A percentile compares a stretch with the other conserved stretches of the same genome.
phyloP scores from a whole-genome alignment of 148 eudicot genomes.

The Nepenthes mirabilis region DNA sequence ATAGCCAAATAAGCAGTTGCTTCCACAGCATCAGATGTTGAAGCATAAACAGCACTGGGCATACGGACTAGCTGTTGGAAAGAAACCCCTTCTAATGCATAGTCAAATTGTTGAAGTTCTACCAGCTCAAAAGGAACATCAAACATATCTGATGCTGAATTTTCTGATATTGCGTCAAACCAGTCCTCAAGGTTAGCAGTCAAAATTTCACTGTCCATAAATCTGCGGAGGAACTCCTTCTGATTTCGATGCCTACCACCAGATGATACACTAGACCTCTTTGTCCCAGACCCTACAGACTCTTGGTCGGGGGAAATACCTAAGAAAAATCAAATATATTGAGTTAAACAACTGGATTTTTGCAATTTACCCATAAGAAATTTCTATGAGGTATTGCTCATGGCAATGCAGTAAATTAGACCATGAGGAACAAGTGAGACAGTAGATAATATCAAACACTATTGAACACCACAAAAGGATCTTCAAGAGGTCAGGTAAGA shows the following conservation, averaged over 20 bases:
- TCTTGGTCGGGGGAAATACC: conserved; percentile 75
- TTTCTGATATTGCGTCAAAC: conserved; percentile 46
- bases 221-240: conserved; percentile 73
- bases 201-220: conserved; percentile 53
- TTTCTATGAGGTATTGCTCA: no score
- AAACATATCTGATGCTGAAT: conserved; percentile 31
- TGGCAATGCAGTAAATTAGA: not conserved
- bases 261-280: conserved; percentile 65
- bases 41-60: conserved; percentile 81
- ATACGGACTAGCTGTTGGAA: conserved; percentile 92
- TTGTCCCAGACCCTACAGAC: conserved; percentile 67
- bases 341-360: not conserved
- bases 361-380: not conserved
- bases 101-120: conserved; percentile 89
- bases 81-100: conserved; percentile 77
- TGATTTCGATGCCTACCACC: conserved; percentile 45
- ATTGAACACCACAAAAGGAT: no score
- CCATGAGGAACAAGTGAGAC: not conserved
- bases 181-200: conserved; percentile 50
- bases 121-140: conserved; percentile 83
- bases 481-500: no score
- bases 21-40: conserved; percentile 66
- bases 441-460: no score
- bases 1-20: conserved; percentile 64
- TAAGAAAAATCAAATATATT: conserved; percentile 8